A percentile compares a stretch with the other conserved stretches of the same genome.
These are phyloP conservation scores for Saturnispora sanitii DNA, from an alignment of 805 yeast genomes.

Conservation along the genomic window DNA sequence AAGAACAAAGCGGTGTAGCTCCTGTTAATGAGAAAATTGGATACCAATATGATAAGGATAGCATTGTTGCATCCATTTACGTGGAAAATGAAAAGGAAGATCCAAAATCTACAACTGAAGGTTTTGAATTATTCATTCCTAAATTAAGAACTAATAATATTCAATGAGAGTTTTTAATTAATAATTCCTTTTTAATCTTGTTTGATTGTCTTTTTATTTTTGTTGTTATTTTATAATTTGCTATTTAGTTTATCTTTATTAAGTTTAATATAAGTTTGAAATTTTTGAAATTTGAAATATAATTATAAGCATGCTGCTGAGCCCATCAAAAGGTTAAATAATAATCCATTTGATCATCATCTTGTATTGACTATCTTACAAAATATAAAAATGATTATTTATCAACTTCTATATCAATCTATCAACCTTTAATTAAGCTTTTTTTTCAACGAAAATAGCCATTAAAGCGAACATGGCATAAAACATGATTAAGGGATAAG, in stretches of 20 bases:
- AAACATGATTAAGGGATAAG: slow-evolving; percentile 86
- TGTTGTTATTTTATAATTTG: background rate
- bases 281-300: too few relatives aligned
- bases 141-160: slow-evolving; percentile 12
- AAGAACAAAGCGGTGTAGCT: background rate
- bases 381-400: too few relatives aligned
- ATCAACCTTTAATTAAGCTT: slow-evolving; percentile 9
- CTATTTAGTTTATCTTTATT: background rate
- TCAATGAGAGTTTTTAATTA: background rate
- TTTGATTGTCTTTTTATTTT: too few relatives aligned
- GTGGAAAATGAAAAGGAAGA: slow-evolving; percentile 54
- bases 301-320: too few relatives aligned
- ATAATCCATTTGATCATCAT: too few relatives aligned
- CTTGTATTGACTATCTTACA: too few relatives aligned
- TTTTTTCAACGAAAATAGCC: slow-evolving; percentile 61
- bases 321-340: too few relatives aligned
- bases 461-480: slow-evolving; percentile 91
- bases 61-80: slow-evolving; percentile 61
- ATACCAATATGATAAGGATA: slow-evolving; percentile 47
- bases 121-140: slow-evolving; percentile 68
- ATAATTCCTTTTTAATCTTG: background rate
- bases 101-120: slow-evolving; percentile 42
- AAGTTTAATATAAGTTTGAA: background rate
- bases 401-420: too few relatives aligned
- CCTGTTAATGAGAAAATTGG: slow-evolving; percentile 21